Base-by-base conservation (phyloP, 306 rosid species). In the Glycine tomentella region DNA sequence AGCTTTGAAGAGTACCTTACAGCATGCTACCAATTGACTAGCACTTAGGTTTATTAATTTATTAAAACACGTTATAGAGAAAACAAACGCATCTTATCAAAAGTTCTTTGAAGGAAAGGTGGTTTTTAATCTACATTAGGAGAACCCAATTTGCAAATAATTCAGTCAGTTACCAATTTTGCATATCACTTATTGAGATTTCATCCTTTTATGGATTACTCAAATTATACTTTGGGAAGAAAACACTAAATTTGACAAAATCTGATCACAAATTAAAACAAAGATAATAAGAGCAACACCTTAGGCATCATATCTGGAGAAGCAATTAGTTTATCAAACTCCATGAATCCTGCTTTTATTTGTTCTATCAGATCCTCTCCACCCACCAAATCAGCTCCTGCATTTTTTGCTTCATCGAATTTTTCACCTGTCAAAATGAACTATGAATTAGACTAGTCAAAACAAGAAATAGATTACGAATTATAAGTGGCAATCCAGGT, bases 241-340 rank as follows among this genome's bases (percentile, higher is more conserved):
- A 25, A 25, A 40, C 33, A 31, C 33, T 48, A 12, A 68, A 31
- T 42, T 25, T 20, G 9, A 79, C 64, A 65, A 71, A 15, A 73
- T 20, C 12, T 4, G 74, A 64, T 33, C 69, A 65, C 33, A 74
- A 48, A 82, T 38, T 58, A 77, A 56, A 73, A 86, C 71, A 58
- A 74, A 82, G 72, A 78, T 49, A 80, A 68, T 55, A 71, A 69
- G 82, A 87, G 84, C 69, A 81, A 80, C 88, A 93, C 99, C 99
- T 95, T 95, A 16, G 99, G 97, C 99, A 95, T 95, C 99, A 95
- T 93, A 85, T 96, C 99, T 48, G 99, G 99, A 45, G 99, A 96
- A 84, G 99, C 98, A 86, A 96, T 96, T 64, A 96, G 83, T 87
- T 96, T 96, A 81, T 96, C 99, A 77, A 96, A 96, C n/a, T 96